These are phyloP conservation scores for Macrolepiota fuliginosa DNA, from an alignment of 768 basidiomycete genomes.

Conservation along the genomic window DNA sequence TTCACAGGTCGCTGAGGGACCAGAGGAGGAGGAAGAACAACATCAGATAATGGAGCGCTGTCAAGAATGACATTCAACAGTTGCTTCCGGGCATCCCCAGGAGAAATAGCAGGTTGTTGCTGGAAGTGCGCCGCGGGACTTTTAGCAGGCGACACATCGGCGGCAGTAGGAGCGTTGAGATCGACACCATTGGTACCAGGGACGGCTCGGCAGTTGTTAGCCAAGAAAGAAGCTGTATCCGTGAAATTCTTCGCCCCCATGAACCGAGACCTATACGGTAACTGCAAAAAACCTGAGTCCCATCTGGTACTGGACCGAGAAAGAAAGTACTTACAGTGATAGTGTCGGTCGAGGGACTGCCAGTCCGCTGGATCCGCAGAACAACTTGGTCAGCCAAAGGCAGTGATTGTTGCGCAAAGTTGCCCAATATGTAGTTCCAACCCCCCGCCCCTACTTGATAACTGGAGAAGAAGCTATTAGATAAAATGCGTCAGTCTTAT, in stretches of 20 bases:
- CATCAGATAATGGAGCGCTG: slow-evolving; percentile 40
- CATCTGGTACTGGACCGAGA: not conserved
- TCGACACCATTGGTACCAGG: slow-evolving; percentile 48
- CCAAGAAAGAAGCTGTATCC: slow-evolving; percentile 46
- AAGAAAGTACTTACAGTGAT: slow-evolving; percentile 35
- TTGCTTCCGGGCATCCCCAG: slow-evolving; percentile 30
- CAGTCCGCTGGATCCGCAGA: slow-evolving; percentile 40
- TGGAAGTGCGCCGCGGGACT: slow-evolving; percentile 35
- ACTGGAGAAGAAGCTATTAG: slow-evolving; percentile 39
- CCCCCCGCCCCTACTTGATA: slow-evolving; percentile 28
- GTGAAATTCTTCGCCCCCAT: slow-evolving; percentile 43
- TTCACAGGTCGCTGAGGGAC: slow-evolving; percentile 36
- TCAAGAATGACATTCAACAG: slow-evolving; percentile 51
- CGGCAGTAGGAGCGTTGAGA: slow-evolving; percentile 23
- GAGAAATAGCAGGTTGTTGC: slow-evolving; percentile 35
- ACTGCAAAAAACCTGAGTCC: slow-evolving; percentile 24
- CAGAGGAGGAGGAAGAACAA: slow-evolving; percentile 37
- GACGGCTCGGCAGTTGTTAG: slow-evolving; percentile 51
- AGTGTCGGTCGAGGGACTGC: slow-evolving; percentile 36
- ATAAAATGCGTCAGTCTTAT: not conserved
- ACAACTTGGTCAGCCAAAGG: slow-evolving; percentile 43
- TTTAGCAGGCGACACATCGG: slow-evolving; percentile 12
- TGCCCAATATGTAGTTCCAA: slow-evolving; percentile 41
- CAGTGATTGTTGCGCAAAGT: slow-evolving; percentile 51
- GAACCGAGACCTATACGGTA: slow-evolving; percentile 59